Percentiles rank a stretch among this genome's conserved stretches.
phyloP scores from a whole-genome alignment of 2,329 filamentous ascomycete genomes.

The Claviceps humidiphila region DNA sequence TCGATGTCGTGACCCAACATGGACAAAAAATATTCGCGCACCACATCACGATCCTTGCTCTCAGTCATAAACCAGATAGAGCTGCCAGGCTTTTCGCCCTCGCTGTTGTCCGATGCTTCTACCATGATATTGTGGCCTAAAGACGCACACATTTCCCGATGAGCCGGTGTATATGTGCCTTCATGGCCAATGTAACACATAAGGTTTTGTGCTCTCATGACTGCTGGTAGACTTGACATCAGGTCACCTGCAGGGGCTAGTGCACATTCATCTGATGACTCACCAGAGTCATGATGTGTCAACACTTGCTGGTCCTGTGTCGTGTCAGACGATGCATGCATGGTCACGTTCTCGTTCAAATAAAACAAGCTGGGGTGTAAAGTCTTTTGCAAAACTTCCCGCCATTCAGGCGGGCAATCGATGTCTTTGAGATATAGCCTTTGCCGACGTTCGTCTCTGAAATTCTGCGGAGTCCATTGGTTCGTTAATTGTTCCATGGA shows the following conservation, averaged over 20 bases:
- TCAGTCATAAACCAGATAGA: conserved; percentile 99
- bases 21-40: conserved; percentile 87
- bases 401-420: conserved; percentile 83
- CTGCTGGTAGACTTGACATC: conserved; percentile 78
- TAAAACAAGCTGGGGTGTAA: conserved; percentile 81
- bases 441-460: conserved; percentile 66
- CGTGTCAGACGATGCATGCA: conserved; percentile 7
- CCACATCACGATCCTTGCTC: conserved; percentile 76
- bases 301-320: conserved; percentile 8
- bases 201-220: conserved; percentile 88
- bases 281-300: conserved; percentile 22
- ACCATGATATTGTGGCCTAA: conserved; percentile 98
- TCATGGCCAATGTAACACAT: conserved; percentile 99
- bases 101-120: conserved; percentile 60
- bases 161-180: conserved; percentile 88
- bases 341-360: conserved; percentile 63
- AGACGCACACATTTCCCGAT: conserved; percentile 95
- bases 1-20: conserved; percentile 93
- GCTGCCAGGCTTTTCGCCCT: conserved; percentile 70
- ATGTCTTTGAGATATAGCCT: conserved; percentile 95
- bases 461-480: conserved; percentile 65
- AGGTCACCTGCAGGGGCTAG: conserved; percentile 72
- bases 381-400: conserved; percentile 59
- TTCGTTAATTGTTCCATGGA: conserved; percentile 75
- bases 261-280: conserved; percentile 37